Evolutionary conservation across 768 basidiomycete genomes (phyloP).

Genomic region (Dioszegia hungarica): DNA sequence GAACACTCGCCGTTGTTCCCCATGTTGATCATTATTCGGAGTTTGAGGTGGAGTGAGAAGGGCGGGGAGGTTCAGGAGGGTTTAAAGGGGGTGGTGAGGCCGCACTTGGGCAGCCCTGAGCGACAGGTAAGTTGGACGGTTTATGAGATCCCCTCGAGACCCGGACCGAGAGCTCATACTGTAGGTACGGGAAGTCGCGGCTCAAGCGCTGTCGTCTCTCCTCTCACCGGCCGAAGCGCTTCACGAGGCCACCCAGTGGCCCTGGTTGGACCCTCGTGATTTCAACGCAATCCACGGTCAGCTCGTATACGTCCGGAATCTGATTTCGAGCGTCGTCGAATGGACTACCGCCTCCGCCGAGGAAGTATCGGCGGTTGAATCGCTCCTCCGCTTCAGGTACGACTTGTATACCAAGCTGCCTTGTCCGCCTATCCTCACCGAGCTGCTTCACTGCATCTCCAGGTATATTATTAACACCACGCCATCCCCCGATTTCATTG

Average conservation of each 20-base stretch:
- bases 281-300: conserved; percentile 14
- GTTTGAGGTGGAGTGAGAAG: conserved; percentile 24
- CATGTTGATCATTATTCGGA: conserved; percentile 38
- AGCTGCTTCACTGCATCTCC: not conserved
- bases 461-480: not conserved
- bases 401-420: not conserved
- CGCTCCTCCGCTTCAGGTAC: not conserved
- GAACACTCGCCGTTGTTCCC: conserved; percentile 39
- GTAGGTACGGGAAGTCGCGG: conserved; percentile 36
- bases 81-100: conserved; percentile 13
- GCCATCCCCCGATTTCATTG: not conserved
- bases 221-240: conserved; percentile 17
- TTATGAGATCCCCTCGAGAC: not conserved
- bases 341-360: not conserved
- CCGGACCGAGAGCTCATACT: not conserved
- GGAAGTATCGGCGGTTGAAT: not conserved
- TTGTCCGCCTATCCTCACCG: not conserved
- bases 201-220: conserved; percentile 38
- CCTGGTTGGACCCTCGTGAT: not conserved
- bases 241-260: not conserved
- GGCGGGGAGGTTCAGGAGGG: conserved; percentile 12
- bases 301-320: conserved; percentile 7
- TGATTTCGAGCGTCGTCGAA: conserved; percentile 18
- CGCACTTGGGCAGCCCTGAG: conserved; percentile 27
- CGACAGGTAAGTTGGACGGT: conserved; percentile 25